These are phyloP conservation scores for Guyanaporus albipodus DNA, from an alignment of 768 basidiomycete species.

Conservation along the genomic window DNA sequence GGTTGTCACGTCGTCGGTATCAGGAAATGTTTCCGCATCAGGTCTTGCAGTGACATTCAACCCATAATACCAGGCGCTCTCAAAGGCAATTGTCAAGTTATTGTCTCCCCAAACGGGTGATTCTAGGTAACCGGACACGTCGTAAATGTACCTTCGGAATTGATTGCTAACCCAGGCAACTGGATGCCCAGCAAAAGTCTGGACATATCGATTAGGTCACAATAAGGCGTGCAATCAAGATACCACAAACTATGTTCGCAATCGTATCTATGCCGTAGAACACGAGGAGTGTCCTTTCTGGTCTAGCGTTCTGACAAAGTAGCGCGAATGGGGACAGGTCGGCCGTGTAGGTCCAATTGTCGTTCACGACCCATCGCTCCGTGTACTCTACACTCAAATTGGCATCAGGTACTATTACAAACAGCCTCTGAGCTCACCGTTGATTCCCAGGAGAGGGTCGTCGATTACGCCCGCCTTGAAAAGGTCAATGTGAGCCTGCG, in stretches of 20 bases:
- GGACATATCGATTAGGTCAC: not conserved
- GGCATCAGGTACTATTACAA: not conserved
- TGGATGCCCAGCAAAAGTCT: conserved; percentile 50
- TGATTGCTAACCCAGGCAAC: conserved; percentile 58
- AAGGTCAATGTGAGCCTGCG: conserved; percentile 54
- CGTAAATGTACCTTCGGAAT: conserved; percentile 52
- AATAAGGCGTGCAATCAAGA: not conserved
- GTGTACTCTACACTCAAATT: conserved; percentile 40
- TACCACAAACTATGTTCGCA: conserved; percentile 45
- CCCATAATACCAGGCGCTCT: conserved; percentile 52
- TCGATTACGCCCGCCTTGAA: conserved; percentile 49
- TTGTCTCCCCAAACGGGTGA: conserved; percentile 31
- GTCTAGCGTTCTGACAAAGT: conserved; percentile 15
- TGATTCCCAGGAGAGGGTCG: conserved; percentile 50
- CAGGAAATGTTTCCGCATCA: conserved; percentile 44
- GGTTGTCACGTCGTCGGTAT: conserved; percentile 14
- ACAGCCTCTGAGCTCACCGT: conserved; percentile 36
- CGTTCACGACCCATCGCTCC: conserved; percentile 51
- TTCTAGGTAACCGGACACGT: conserved; percentile 42
- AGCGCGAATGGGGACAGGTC: conserved; percentile 43
- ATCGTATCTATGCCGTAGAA: conserved; percentile 58
- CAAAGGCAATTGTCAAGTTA: conserved; percentile 49
- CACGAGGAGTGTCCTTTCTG: conserved; percentile 40
- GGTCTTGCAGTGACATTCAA: conserved; percentile 48
- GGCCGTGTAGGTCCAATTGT: conserved; percentile 59